Conservation (phyloP, 2,329 filamentous ascomycete genomes). For the Epichloe hybrida region DNA sequence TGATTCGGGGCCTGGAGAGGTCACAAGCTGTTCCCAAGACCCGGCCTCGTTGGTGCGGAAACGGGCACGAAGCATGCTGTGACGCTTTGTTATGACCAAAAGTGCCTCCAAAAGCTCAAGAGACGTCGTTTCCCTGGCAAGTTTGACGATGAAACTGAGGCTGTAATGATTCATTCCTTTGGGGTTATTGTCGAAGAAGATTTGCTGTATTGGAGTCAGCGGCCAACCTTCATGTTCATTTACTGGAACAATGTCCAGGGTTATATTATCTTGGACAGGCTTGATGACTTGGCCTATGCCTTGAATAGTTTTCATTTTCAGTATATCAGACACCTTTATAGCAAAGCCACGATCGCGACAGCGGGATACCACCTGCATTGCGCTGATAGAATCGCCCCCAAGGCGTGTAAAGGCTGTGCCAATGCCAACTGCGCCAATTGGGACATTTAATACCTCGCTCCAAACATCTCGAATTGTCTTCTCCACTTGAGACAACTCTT, state of each 20-base stretch:
- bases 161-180: conserved; percentile 25
- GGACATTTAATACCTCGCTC: neutral
- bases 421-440: neutral
- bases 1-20: conserved; percentile 5
- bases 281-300: neutral
- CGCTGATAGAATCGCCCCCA: conserved; percentile 25
- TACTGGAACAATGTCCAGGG: no score
- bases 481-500: neutral
- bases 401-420: neutral
- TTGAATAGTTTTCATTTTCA: conserved; percentile 8
- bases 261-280: neutral
- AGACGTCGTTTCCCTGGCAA: neutral
- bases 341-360: conserved; percentile 17
- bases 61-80: conserved; percentile 23
- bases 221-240: neutral
- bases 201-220: neutral
- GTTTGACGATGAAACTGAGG: conserved; percentile 27
- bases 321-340: conserved; percentile 20
- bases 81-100: conserved; percentile 14
- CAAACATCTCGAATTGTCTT: neutral
- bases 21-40: conserved; percentile 11
- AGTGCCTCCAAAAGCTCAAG: conserved; percentile 8
- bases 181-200: neutral
- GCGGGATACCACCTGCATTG: conserved; percentile 29
- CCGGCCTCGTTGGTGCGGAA: conserved; percentile 9